Base-by-base conservation (phyloP, 2,329 filamentous ascomycete genomes). In the Colletotrichum cuscutae region DNA sequence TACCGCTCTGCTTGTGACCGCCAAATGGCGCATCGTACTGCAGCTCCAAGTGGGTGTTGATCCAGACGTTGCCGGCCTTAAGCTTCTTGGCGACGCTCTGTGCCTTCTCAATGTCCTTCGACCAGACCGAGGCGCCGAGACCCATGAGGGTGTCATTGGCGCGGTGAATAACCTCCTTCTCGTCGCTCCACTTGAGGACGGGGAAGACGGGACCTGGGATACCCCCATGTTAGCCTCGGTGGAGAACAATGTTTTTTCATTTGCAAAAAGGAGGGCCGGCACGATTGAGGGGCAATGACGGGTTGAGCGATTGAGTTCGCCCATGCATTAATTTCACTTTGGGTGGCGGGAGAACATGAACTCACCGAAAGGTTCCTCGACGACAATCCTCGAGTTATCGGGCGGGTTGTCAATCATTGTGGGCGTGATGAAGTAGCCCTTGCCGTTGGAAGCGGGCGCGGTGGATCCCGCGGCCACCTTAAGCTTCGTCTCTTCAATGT, bases 371-470 rank as follows among this genome's bases (percentile, higher is more conserved):
- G 85, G 87, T 77, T 90, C 89, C 75, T 89, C 89, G 2, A 82
- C 80, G 0, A 91, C 89, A 37, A 92, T 86, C 0, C 84, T 82
- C 0, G 89, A 88, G 64, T 86, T 80, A 46, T 91, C 88, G 0
- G 88, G 86, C 1, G 90, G 90, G 76, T 90, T 89, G 68, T 90
- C 86, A 68, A 92, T 84, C 68, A 92, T 88, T n/a, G 88, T 87
- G 0, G 90, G 89, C 9, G 85, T 80, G 72, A 92, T 81, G 75
- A 88, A 90, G 79, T 87, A 91, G 2, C 89, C 90, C 63, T 86
- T 80, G 15, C 70, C 66, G 56, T 54, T 49, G 54, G 69, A 65
- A 5, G 80, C 80, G 3, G 79, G 71, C 0, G 85, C 86, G 9
- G 86, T 80, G 4, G 70, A 72, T 8, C 70, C 70, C 26, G 66